Base-by-base conservation (phyloP, 306 rosid genomes). In the Lathyrus sativus region DNA sequence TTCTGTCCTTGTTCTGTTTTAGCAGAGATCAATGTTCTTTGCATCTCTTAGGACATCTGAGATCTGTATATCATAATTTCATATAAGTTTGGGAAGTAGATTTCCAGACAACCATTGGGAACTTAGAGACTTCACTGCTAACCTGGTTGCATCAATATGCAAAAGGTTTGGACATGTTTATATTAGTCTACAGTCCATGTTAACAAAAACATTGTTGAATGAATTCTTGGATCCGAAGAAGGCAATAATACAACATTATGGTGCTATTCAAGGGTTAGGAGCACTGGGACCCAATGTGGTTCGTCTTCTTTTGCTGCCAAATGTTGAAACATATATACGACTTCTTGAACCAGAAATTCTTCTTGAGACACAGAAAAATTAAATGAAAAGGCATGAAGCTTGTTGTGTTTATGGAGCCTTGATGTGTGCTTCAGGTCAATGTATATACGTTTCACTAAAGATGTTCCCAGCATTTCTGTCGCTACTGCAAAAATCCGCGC, bases 261-360 rank as follows among this genome's bases (percentile, higher is more conserved):
- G 96, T 69, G 93, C 96, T 65, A 83, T 87, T 80, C 93, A 85
- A 80, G 96, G 96, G 67, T 81, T 89, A 75, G 84, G 84, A 28
- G 87, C 89, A 53, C 66, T 89, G 43, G 96, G 96, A 67, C 80
- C 96, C 77, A 83, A 82, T 19, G 91, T 89, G 96, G 91, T 89
- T 76, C 88, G 68, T 72, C 87, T 85, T 76, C 89, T 89, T 74
- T 65, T 89, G 65, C 75, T 89, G 74, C 96, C 93, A 49, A 89
- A 87, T 82, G 84, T 89, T 39, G 89, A 85, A 79, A 79, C 84
- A 50, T 89, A 89, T 78, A 77, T 89, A 62, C 80, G 45, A 70
- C 91, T 89, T 78, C 93, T 89, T 76, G 96, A 89, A 83, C 91
- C 89, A 67, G 91, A 89, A 82, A 76, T 89, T 84, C 84, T 83